phyloP scores from a whole-genome alignment of 2,329 filamentous ascomycete genomes.

The Zymoseptoria crescenta region DNA sequence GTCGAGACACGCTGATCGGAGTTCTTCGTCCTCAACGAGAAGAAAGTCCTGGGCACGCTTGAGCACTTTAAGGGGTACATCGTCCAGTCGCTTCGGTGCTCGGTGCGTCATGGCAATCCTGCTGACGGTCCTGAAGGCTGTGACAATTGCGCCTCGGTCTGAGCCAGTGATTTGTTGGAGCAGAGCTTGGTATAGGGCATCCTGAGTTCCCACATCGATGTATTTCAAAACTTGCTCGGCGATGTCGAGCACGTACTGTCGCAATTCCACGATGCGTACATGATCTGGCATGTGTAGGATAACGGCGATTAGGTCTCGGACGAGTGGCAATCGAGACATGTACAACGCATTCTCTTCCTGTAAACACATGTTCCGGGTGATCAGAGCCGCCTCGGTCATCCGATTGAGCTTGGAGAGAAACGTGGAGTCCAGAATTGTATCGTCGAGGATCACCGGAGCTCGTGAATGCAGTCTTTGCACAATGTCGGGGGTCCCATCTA shows the following conservation, averaged over 20 bases:
- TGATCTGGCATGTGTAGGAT: slow-evolving; percentile 67
- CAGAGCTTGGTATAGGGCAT: slow-evolving; percentile 72
- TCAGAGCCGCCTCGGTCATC: slow-evolving; percentile 77
- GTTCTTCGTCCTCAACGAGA: slow-evolving; percentile 78
- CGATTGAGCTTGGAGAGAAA: slow-evolving; percentile 65
- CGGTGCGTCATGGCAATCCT: slow-evolving; percentile 84
- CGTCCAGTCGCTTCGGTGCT: slow-evolving; percentile 65
- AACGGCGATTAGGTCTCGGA: slow-evolving; percentile 78
- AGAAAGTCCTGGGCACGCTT: slow-evolving; percentile 65
- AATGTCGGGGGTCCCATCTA: slow-evolving; percentile 61
- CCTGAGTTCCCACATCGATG: slow-evolving; percentile 61
- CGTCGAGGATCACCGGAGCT: slow-evolving; percentile 50
- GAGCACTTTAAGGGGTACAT: slow-evolving; percentile 59
- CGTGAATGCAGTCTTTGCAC: slow-evolving; percentile 63
- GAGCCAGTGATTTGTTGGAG: slow-evolving; percentile 46
- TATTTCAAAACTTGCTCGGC: slow-evolving; percentile 83
- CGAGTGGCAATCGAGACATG: slow-evolving; percentile 63
- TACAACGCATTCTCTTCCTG: slow-evolving; percentile 80
- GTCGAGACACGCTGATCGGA: slow-evolving; percentile 80
- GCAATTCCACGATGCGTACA: slow-evolving; percentile 69
- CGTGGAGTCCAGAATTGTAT: slow-evolving; percentile 61
- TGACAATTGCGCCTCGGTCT: slow-evolving; percentile 76
- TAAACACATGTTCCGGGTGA: slow-evolving; percentile 94
- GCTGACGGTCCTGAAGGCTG: slow-evolving; percentile 70
- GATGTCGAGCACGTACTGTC: slow-evolving; percentile 85